A percentile compares a stretch with the other conserved stretches of the same genome.
Evolutionary conservation across 352 stramenopile genomes (phyloP).

Genomic region (Globisporangium perplexum): DNA sequence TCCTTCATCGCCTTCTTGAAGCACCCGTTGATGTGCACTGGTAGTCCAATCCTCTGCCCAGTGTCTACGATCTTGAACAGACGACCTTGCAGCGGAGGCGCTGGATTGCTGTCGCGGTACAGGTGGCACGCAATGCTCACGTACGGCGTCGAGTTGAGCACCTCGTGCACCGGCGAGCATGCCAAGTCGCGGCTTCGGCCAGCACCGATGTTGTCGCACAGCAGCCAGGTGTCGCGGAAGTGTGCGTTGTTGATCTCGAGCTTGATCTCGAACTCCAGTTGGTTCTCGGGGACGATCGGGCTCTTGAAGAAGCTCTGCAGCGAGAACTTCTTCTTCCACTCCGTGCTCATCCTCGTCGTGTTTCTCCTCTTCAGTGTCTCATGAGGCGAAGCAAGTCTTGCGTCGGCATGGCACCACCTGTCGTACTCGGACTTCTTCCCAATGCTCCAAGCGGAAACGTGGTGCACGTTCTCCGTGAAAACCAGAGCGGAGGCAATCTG

Average conservation of each 20-base stretch:
- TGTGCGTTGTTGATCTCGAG: conserved; percentile 54
- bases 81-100: conserved; percentile 36
- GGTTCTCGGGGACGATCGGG: conserved; percentile 45
- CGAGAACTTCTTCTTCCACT: conserved; percentile 79
- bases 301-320: conserved; percentile 77
- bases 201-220: conserved; percentile 59
- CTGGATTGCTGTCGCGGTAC: conserved; percentile 37
- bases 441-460: conserved; percentile 59
- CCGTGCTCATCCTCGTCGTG: conserved; percentile 37
- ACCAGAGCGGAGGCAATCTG: conserved; percentile 54
- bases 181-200: conserved; percentile 67
- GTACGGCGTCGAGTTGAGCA: conserved; percentile 55
- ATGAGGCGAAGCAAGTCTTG: conserved; percentile 26
- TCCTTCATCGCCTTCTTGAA: conserved; percentile 65
- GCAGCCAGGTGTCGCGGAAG: conserved; percentile 50
- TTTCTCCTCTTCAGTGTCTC: conserved; percentile 40
- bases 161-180: conserved; percentile 49
- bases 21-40: conserved; percentile 69
- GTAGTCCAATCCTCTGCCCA: conserved; percentile 37
- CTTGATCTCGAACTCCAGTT: conserved; percentile 59
- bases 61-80: conserved; percentile 60
- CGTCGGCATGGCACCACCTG: conserved; percentile 45
- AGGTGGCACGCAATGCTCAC: conserved; percentile 60
- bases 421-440: conserved; percentile 60
- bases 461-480: conserved; percentile 63